Evolutionary conservation across 129 eudicot genomes (phyloP).

Genomic region (Ambrosia artemisiifolia): DNA sequence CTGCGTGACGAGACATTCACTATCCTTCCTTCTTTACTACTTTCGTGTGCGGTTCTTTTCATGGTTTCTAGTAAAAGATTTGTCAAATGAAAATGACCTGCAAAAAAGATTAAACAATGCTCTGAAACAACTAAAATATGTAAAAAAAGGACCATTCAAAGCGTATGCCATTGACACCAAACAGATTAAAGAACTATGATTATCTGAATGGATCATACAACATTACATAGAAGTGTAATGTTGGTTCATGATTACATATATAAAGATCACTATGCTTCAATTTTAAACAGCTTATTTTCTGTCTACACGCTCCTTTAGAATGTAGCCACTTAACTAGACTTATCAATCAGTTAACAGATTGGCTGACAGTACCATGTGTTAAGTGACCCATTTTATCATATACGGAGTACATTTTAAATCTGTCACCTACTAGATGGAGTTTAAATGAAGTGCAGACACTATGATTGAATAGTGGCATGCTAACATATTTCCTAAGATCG

Average conservation of each 20-base stretch:
- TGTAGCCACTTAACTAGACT: background rate
- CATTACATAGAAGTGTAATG: background rate
- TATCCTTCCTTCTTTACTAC: slow-evolving; percentile 57
- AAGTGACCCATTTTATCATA: background rate
- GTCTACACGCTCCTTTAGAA: background rate
- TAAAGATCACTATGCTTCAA: background rate
- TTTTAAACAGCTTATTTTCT: background rate
- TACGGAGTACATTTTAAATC: background rate
- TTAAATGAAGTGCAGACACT: background rate
- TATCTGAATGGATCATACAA: background rate
- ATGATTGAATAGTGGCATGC: background rate
- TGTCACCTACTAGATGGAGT: background rate
- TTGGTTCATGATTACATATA: background rate
- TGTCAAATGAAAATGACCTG: slow-evolving; percentile 78
- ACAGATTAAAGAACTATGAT: background rate
- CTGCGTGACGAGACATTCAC: slow-evolving; percentile 66
- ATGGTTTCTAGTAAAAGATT: slow-evolving; percentile 62
- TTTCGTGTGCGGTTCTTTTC: slow-evolving; percentile 49
- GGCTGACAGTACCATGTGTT: background rate
- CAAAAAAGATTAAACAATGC: slow-evolving; percentile 6
- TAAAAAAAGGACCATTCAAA: background rate
- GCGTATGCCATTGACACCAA: background rate
- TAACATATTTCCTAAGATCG: background rate
- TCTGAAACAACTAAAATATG: slow-evolving; percentile 3
- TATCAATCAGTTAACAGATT: background rate